These are phyloP conservation scores for Luffa acutangula DNA, from an alignment of 306 rosid genomes.

Conservation along the genomic window DNA sequence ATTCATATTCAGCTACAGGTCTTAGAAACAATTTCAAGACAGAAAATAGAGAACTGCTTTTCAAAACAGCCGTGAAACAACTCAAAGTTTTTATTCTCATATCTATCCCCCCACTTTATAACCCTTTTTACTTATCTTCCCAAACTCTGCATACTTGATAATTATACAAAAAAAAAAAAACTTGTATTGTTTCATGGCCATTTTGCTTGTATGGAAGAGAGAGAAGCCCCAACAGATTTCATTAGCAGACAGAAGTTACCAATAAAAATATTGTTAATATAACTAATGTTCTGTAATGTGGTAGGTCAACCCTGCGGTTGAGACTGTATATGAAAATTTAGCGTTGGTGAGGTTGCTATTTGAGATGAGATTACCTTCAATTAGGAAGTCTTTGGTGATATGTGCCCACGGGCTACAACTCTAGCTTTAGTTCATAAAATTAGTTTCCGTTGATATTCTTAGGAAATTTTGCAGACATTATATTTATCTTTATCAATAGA, in stretches of 20 bases:
- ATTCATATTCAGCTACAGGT: not conserved
- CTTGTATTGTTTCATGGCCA: not conserved
- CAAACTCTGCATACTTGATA: not conserved
- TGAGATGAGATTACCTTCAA: conserved; percentile 52
- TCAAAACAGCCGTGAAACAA: not conserved
- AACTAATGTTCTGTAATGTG: conserved; percentile 10
- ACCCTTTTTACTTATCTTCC: not conserved
- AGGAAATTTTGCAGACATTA: conserved; percentile 1
- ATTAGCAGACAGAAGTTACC: not conserved
- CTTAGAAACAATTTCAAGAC: not conserved
- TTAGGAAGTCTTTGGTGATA: conserved; percentile 62
- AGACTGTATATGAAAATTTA: conserved; percentile 86
- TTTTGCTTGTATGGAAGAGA: not conserved
- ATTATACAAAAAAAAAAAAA: not conserved
- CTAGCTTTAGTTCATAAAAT: not conserved
- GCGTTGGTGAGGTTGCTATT: conserved; percentile 78
- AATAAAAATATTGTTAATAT: not conserved
- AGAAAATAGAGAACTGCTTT: not conserved
- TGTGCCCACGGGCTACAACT: not conserved
- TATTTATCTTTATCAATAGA: conserved; percentile 23
- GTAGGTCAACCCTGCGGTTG: conserved; percentile 94
- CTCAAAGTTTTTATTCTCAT: not conserved
- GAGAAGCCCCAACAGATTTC: not conserved
- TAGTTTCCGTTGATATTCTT: conserved; percentile 8
- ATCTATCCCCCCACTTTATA: not conserved